Evolutionary conservation across 2,329 filamentous ascomycete species (phyloP).

Genomic region (Chaetothyriales sp.): DNA sequence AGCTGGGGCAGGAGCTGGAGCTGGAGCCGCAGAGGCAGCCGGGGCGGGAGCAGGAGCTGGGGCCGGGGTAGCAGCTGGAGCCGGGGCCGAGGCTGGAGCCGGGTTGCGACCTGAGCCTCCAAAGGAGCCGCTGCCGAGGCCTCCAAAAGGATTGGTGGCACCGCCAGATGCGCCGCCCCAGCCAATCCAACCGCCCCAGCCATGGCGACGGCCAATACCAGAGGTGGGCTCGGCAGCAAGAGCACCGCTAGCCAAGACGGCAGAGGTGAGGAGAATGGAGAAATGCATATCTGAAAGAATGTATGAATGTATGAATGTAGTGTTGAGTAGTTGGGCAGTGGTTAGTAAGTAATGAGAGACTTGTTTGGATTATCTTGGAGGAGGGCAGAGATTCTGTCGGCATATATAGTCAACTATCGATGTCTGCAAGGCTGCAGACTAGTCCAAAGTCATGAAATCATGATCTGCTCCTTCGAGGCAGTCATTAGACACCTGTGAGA

Average conservation of each 20-base stretch:
- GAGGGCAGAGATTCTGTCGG: not conserved
- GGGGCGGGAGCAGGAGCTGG: conserved; percentile 22
- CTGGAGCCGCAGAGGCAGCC: conserved; percentile 53
- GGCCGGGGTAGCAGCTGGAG: conserved; percentile 9
- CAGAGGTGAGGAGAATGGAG: not conserved
- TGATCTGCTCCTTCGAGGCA: not conserved
- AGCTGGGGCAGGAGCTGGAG: conserved; percentile 34
- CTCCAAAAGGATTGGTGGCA: conserved; percentile 4
- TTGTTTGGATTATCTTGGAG: not conserved
- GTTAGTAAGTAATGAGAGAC: not conserved
- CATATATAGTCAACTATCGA: not conserved
- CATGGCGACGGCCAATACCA: not conserved
- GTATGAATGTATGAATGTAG: no score
- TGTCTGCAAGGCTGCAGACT: not conserved
- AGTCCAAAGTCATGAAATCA: not conserved
- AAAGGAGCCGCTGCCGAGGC: not conserved
- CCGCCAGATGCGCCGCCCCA: not conserved
- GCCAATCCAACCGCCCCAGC: not conserved
- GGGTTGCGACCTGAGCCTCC: conserved; percentile 7
- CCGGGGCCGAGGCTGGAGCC: conserved; percentile 1
- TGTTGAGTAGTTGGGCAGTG: not conserved
- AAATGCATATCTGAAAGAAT: not conserved
- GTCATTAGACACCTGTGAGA: not conserved
- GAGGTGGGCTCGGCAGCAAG: not conserved
- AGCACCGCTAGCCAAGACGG: not conserved